Base-by-base conservation (phyloP, 306 rosid species). In the Rosa lucieae region DNA sequence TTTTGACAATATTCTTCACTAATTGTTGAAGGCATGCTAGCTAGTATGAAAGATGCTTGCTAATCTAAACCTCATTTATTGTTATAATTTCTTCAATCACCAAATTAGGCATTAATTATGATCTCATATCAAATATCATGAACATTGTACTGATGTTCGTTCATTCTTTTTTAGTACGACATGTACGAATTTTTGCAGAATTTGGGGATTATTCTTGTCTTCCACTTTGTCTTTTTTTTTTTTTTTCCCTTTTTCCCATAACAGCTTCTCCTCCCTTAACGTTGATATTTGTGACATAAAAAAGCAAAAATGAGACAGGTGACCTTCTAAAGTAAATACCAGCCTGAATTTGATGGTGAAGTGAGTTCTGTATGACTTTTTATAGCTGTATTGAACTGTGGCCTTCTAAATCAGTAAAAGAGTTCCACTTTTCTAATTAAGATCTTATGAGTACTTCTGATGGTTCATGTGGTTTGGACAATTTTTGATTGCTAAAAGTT, bases 391-490 rank as follows among this genome's bases (percentile, higher is more conserved):
- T 80, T 79, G 67, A 89, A 87, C 78, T 51, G 72, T 61, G 69
- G 65, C 86, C 91, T 86, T 83, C 84, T 67, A 84, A 67, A 83
- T 80, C 73, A 78, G 81, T 61, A 53, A 81, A 86, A 72, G 70
- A 7, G 43, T 43, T 61, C 66, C 20, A 15, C 77, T 79, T 84
- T 86, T 77, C 52, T 32, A 26, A 26, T 26, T 26, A 4, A 67
- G 85, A 80, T 84, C 67, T 29, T 65, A 18, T 55, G 80, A 42
- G 66, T 58, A 76, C 53, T 71, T 78, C 67, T n/a, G 68, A 80
- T 74, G 89, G 85, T 74, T 82, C 78, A 20, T 52, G 44, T 66
- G 39, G 77, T 65, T 73, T 55, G 20, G 8, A 70, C 56, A 67
- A 56, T 29, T 29, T 32, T 70, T 77, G 73, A 71, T 74, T 29